Conservation (phyloP, 176 grass and related monocot species). For the Aegilops speltoides region DNA sequence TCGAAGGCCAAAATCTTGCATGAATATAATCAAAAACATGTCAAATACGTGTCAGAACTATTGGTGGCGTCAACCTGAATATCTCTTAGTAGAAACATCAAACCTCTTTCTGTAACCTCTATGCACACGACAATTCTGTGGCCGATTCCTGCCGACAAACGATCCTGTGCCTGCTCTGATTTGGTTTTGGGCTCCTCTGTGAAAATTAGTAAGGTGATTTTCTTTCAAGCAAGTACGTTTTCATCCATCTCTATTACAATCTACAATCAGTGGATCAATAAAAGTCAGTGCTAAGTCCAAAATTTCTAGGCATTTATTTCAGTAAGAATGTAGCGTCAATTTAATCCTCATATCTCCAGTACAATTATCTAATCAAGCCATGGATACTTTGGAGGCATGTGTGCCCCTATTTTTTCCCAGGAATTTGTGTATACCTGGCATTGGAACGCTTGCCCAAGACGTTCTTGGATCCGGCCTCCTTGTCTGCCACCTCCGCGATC, state of each 20-base stretch:
- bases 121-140: too few relatives aligned
- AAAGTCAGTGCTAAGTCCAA: neutral
- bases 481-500: constrained; percentile 63
- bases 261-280: neutral
- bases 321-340: neutral
- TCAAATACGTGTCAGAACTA: neutral
- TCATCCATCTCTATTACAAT: neutral
- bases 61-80: neutral
- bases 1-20: neutral
- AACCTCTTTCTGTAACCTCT: neutral
- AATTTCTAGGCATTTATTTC: neutral
- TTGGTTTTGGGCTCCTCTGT: too few relatives aligned
- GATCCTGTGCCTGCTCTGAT: too few relatives aligned
- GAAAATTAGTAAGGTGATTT: neutral
- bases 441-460: constrained; percentile 76
- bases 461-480: constrained; percentile 74
- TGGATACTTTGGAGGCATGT: neutral
- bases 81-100: too few relatives aligned
- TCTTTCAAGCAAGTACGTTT: neutral
- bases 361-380: neutral
- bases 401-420: neutral
- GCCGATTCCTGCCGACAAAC: too few relatives aligned
- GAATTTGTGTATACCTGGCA: constrained; percentile 53
- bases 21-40: neutral
- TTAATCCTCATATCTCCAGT: neutral